phyloP scores from a whole-genome alignment of 306 rosid species.

The Luffa acutangula region DNA sequence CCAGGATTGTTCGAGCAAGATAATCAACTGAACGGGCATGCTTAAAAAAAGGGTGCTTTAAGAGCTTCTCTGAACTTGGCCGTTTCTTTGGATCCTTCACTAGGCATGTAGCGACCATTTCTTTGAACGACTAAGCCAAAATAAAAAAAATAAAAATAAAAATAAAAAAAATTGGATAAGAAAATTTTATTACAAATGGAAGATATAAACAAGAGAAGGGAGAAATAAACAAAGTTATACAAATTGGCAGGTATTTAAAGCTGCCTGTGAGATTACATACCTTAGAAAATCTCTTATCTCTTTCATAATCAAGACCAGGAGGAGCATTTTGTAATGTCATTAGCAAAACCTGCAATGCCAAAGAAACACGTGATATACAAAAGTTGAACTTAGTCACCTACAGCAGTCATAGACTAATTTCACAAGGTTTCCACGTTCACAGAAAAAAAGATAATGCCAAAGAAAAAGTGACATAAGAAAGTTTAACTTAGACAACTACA shows the following conservation, averaged over 20 bases:
- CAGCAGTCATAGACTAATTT: background rate
- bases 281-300: conserved; percentile 87
- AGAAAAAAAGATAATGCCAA: background rate
- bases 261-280: conserved; percentile 15
- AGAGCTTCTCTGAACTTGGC: conserved; percentile 69
- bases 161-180: background rate
- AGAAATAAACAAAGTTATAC: conserved; percentile 5
- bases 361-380: conserved; percentile 15
- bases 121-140: conserved; percentile 61
- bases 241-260: background rate
- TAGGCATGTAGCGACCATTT: conserved; percentile 77
- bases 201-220: conserved; percentile 5
- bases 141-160: too few species aligned
- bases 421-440: background rate
- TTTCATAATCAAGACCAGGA: conserved; percentile 95
- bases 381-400: conserved; percentile 2
- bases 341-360: conserved; percentile 62
- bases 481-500: background rate
- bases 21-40: conserved; percentile 49
- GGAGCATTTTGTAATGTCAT: conserved; percentile 98
- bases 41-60: conserved; percentile 71
- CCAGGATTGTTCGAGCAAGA: conserved; percentile 51
- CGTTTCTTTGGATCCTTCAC: conserved; percentile 97
- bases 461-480: conserved; percentile 11
- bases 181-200: background rate